Evolutionary conservation across 768 basidiomycete species (phyloP), one percentile per base, ranked within the genome.

Genomic region (Bullera alba): DNA sequence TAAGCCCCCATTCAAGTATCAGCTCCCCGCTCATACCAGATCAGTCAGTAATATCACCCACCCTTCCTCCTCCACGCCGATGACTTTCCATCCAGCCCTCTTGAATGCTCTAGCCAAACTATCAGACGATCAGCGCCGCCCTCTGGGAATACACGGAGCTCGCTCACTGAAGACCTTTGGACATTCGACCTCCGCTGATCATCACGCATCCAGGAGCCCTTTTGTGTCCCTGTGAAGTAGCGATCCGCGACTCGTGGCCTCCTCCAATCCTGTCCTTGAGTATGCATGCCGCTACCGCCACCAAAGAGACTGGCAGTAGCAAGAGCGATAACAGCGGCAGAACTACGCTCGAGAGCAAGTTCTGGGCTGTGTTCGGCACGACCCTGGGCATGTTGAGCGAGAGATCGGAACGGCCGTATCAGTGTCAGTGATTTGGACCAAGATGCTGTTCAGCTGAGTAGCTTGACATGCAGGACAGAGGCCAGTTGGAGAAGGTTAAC

Each of bases 51-150:
- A 32, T 2, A 21, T 19, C 19, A 58, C 63, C 35, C 37, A 68
- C 69, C 63, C 64, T 46, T 57, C 50, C 49, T 71, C 69, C 30
- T 69, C 69, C 5, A 68, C 66, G 2, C 67, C 64, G 22, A 69
- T 62, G 4, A 71, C 67, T 32, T 55, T 63, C 63, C 68, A 70
- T 23, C 68, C 68, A 16, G 68, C 68, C 23, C 63, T 43, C 39
- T 63, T 67, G 56, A 70, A 67, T 2, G 68, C 68, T 30, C 68
- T 50, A 14, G 63, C 65, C 8, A 70, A 50, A 2, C 65, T 66
- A 32, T 23, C 5, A 36, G 8, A 22, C 25, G 8, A 3, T 19
- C 17, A 34, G 42, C 25, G 27, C 27, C 14, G 5, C 12, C 34
- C 17, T 19, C 34, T 17, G 26, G 28, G 15, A 25, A 22, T 8